Percentiles rank a stretch among this genome's conserved stretches.
Conservation (phyloP, 495 filamentous ascomycete species). For the Neurospora sp. region DNA sequence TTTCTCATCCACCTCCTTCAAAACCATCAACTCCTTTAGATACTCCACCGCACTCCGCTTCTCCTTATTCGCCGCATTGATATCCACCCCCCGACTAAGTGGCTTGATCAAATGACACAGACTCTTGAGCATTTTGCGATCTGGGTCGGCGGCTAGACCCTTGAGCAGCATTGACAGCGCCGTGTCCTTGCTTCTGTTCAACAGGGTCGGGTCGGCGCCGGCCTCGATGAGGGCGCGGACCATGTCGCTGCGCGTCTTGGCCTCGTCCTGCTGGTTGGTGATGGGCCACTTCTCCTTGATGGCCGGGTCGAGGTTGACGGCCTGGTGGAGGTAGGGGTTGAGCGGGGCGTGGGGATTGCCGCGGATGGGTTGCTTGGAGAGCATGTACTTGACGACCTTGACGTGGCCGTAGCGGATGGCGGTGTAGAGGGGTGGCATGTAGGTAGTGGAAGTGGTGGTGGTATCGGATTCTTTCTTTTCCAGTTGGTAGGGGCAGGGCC, state of each 20-base stretch:
- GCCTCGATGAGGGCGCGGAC: constrained; percentile 1
- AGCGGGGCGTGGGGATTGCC: neutral
- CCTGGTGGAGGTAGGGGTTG: neutral
- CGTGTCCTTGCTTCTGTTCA: neutral
- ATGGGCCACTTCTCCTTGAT: neutral
- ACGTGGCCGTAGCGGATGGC: neutral
- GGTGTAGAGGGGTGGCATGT: neutral
- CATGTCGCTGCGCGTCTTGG: neutral
- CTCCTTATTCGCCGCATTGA: neutral
- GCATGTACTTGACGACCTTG: neutral
- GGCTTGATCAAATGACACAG: neutral
- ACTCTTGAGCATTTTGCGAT: neutral
- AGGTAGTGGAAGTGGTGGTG: neutral
- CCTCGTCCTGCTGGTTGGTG: neutral
- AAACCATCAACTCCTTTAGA: neutral
- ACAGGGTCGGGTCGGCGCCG: neutral
- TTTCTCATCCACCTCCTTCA: neutral
- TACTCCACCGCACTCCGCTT: neutral
- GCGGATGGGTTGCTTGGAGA: neutral
- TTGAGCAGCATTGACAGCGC: neutral
- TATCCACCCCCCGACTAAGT: constrained; percentile 1
- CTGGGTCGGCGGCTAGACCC: neutral
- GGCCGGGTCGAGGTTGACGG: neutral
- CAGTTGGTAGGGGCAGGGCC: neutral
- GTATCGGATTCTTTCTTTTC: neutral